phyloP scores from a whole-genome alignment of 2,329 filamentous ascomycete species.

The Penicillium sp. region DNA sequence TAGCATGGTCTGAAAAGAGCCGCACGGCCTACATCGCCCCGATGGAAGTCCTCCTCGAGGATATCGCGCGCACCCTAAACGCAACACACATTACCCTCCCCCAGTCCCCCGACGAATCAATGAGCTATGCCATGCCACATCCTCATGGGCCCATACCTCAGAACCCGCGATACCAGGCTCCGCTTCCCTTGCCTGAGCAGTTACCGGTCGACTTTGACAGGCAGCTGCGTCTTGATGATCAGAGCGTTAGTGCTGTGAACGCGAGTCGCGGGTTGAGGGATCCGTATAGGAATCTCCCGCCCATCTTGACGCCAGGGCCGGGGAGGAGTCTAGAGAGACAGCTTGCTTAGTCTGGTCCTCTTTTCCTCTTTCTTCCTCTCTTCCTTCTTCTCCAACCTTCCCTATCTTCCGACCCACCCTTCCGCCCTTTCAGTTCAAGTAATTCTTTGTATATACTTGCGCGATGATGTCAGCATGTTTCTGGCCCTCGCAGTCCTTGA shows the following conservation, averaged over 20 bases:
- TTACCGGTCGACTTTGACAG: conserved; percentile 34
- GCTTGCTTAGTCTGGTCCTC: conserved; percentile 27
- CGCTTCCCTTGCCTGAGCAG: conserved; percentile 31
- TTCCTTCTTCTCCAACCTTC: background rate
- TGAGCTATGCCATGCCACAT: conserved; percentile 30
- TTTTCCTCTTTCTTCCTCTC: background rate
- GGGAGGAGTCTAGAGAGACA: conserved; percentile 45
- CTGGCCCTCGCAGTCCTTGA: background rate
- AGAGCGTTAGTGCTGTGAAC: conserved; percentile 23
- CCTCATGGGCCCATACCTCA: conserved; percentile 21
- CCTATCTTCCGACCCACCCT: background rate
- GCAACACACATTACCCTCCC: conserved; percentile 74
- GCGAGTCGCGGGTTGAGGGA: conserved; percentile 28
- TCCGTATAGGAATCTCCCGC: conserved; percentile 32
- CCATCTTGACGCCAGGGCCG: conserved; percentile 37
- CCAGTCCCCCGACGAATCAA: conserved; percentile 43
- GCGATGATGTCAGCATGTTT: background rate
- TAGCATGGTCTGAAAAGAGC: conserved; percentile 83
- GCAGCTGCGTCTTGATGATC: conserved; percentile 30
- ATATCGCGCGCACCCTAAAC: conserved; percentile 79
- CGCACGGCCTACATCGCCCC: conserved; percentile 89
- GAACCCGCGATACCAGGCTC: conserved; percentile 28
- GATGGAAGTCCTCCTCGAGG: conserved; percentile 86
- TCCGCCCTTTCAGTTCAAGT: background rate
- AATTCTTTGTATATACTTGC: background rate